Evolutionary conservation across 805 yeast species (phyloP), one percentile per base, ranked within the genome.

Genomic region (Saccharomyces mikatae): DNA sequence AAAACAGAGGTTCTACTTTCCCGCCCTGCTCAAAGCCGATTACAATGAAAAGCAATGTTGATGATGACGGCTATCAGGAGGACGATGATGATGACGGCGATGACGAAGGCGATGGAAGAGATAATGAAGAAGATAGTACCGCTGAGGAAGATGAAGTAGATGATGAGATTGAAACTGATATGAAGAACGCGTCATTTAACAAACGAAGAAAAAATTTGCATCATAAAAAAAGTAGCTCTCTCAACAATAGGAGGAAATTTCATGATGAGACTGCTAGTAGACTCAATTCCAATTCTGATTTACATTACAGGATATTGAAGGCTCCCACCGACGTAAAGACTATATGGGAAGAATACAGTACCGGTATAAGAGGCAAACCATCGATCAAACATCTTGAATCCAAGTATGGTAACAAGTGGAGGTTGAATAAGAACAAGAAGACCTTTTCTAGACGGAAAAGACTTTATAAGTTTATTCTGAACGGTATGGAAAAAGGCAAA

Each of bases 331-430:
- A 63, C 53, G 72, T 69, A 3, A 60, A 61, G 26, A 67, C 70
- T 9, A 67, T 68, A 32, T 73, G 76, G 74, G 68, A 67, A 49
- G 79, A 75, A 50, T 75, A 74, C 57, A 65, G 69, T 1, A 61
- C 62, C 28, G 79, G 79, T 1, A 64, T 74, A 31, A 66, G 73
- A 54, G 77, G 77, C 1, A 61, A 62, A n/a, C 76, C 77, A 6
- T 68, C 78, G 1, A 71, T 75, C 14, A 67, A 69, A 53, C 66
- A 66, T 17, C 63, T 75, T n/a, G 78, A 75, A 52, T 70, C 70
- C 28, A 67, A 66, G 46, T 75, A 68, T 56, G 76, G 77, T 5
- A 71, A 74, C 50, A 67, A 71, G 36, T 75, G 79, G 79, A 63
- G 78, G 58, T 63, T 59, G 54, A 74, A 56, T 50, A 71, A 60